Evolutionary conservation across 345 rosid species (phyloP).

Genomic region (Salix brachista): DNA sequence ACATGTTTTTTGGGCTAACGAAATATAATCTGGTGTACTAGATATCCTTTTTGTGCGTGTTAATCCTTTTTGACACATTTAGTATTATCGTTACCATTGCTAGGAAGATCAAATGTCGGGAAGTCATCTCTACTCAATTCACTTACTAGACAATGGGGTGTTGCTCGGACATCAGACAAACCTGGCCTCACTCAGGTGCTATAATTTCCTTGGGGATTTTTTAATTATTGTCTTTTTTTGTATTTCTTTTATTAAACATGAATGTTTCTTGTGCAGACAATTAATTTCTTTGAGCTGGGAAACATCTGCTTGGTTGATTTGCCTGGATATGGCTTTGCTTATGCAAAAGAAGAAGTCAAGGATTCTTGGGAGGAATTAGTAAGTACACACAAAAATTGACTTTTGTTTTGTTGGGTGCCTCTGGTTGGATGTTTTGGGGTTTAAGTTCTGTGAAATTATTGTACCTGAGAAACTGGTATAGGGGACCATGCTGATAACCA

Average conservation of each 20-base stretch:
- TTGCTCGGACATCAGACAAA: slow-evolving; percentile 94
- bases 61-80: neutral
- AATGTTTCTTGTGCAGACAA: slow-evolving; percentile 55
- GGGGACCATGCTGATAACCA: neutral
- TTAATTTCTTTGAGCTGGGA: slow-evolving; percentile 81
- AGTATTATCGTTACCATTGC: slow-evolving; percentile 18
- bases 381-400: slow-evolving; percentile 33
- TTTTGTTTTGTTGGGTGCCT: neutral
- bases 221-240: neutral
- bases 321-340: slow-evolving; percentile 99
- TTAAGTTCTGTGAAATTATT: neutral
- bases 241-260: slow-evolving; percentile 11
- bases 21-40: neutral
- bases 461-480: neutral
- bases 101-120: slow-evolving; percentile 98
- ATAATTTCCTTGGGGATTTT: slow-evolving; percentile 14
- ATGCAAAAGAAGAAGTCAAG: slow-evolving; percentile 92
- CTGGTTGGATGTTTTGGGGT: neutral
- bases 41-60: neutral
- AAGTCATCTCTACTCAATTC: slow-evolving; percentile 87
- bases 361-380: slow-evolving; percentile 99
- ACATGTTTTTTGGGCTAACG: neutral
- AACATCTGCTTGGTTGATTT: slow-evolving; percentile 81
- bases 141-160: slow-evolving; percentile 97
- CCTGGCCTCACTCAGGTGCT: slow-evolving; percentile 96